Percentiles rank a stretch among this genome's conserved stretches.
These are phyloP conservation scores for Rhynchospora tenuis DNA, from an alignment of 176 grass and related monocot genomes.

Conservation along the genomic window DNA sequence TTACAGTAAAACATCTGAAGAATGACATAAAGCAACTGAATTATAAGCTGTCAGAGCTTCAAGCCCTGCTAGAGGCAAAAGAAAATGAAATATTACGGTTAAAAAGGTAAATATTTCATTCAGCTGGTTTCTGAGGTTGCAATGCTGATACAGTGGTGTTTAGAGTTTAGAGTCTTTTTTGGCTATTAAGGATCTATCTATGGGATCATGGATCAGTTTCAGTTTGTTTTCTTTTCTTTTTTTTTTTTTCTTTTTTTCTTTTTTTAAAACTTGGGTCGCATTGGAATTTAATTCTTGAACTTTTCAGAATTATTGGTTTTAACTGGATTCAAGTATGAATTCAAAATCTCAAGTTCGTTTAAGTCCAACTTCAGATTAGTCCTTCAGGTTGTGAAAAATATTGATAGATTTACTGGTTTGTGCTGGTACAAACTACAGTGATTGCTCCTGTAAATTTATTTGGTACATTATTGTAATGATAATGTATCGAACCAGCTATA, in stretches of 20 bases:
- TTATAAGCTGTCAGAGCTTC: slow-evolving; percentile 82
- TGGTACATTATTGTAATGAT: background rate
- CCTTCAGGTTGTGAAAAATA: background rate
- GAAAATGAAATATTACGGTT: slow-evolving; percentile 65
- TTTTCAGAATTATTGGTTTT: background rate
- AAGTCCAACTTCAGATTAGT: too few species aligned
- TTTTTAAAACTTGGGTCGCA: background rate
- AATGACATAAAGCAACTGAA: slow-evolving; percentile 89
- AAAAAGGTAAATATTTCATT: slow-evolving; percentile 48
- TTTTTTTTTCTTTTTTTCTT: too few species aligned
- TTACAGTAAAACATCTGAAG: slow-evolving; percentile 76
- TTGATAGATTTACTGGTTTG: background rate
- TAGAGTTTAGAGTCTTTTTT: background rate
- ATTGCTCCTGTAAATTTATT: background rate
- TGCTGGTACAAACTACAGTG: background rate
- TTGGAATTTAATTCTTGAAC: background rate
- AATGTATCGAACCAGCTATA: background rate
- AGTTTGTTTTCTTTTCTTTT: background rate
- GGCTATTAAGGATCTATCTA: background rate
- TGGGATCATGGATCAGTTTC: background rate
- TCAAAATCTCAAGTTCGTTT: background rate
- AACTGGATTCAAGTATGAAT: background rate
- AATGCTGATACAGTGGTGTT: background rate
- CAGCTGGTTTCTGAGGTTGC: background rate
- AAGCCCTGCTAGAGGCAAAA: slow-evolving; percentile 76